Evolutionary conservation across 2,329 filamentous ascomycete genomes (phyloP).

Genomic region (Aureobasidium vineae): DNA sequence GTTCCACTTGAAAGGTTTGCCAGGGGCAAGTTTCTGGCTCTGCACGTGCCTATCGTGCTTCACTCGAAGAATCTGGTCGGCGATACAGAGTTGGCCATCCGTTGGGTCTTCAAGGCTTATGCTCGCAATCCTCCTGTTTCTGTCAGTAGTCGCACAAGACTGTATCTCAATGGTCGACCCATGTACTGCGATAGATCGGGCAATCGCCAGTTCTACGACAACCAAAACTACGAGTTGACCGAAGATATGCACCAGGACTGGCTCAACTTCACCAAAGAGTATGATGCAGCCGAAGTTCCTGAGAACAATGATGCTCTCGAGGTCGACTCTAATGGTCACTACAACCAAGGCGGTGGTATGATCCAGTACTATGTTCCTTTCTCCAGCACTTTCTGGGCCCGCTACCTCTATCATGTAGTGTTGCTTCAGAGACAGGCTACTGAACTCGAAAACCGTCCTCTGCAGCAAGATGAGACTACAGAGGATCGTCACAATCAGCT

Average conservation of each 20-base stretch:
- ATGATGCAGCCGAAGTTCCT: slow-evolving; percentile 25
- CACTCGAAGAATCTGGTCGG: slow-evolving; percentile 9
- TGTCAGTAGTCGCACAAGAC: slow-evolving; percentile 11
- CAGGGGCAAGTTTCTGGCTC: not conserved
- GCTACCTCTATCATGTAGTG: slow-evolving; percentile 38
- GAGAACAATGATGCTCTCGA: slow-evolving; percentile 32
- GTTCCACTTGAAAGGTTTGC: not conserved
- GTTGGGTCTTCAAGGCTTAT: slow-evolving; percentile 1
- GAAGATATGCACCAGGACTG: slow-evolving; percentile 3
- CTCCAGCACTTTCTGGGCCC: slow-evolving; percentile 47
- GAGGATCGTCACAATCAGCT: slow-evolving; percentile 27
- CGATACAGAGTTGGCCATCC: slow-evolving; percentile 7
- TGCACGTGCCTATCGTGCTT: slow-evolving; percentile 8
- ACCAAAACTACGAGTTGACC: not conserved
- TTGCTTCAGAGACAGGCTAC: slow-evolving; percentile 28
- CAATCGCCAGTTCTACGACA: slow-evolving; percentile 10
- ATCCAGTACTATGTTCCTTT: slow-evolving; percentile 37
- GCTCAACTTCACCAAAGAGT: slow-evolving; percentile 30
- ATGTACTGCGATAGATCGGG: not conserved
- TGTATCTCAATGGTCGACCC: slow-evolving; percentile 11
- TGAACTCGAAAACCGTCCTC: slow-evolving; percentile 31
- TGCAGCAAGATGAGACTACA: slow-evolving; percentile 26
- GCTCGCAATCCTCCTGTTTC: not conserved
- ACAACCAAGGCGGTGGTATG: slow-evolving; percentile 32
- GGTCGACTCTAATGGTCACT: slow-evolving; percentile 29